Evolutionary conservation across 805 yeast species (phyloP).

Genomic region (Barnettozyma sucrosica): DNA sequence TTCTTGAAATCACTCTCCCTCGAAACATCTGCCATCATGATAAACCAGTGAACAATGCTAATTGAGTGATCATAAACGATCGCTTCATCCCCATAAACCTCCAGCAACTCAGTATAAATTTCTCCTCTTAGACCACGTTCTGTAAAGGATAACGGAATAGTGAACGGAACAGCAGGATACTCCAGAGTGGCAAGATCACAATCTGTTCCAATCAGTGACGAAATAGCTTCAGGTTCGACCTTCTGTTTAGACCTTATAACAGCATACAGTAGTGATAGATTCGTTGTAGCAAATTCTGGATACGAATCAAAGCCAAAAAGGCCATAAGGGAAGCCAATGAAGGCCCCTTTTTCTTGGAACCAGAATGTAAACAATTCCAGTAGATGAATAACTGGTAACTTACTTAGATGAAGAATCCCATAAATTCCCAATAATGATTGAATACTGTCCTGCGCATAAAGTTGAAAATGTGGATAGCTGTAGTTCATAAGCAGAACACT

Average conservation of each 20-base stretch:
- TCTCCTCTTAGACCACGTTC: slow-evolving; percentile 33
- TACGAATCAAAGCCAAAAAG: slow-evolving; percentile 9
- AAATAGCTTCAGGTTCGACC: neutral
- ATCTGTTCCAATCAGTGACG: neutral
- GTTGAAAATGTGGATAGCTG: slow-evolving; percentile 16
- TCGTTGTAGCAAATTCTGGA: slow-evolving; percentile 14
- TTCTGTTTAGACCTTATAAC: slow-evolving; percentile 26
- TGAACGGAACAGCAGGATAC: slow-evolving; percentile 31
- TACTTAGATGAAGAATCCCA: neutral
- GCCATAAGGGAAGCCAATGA: slow-evolving; percentile 10
- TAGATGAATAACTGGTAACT: slow-evolving; percentile 3
- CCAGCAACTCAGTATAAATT: slow-evolving; percentile 22
- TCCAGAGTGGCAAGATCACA: slow-evolving; percentile 20
- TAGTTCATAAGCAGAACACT: slow-evolving; percentile 4
- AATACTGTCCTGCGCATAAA: slow-evolving; percentile 14
- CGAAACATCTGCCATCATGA: slow-evolving; percentile 37
- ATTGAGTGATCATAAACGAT: slow-evolving; percentile 21
- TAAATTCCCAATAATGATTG: neutral
- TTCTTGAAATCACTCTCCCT: slow-evolving; percentile 22
- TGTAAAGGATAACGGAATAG: slow-evolving; percentile 40
- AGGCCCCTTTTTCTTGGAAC: slow-evolving; percentile 3
- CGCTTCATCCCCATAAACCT: slow-evolving; percentile 14
- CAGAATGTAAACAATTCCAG: slow-evolving; percentile 17
- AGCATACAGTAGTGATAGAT: slow-evolving; percentile 36
- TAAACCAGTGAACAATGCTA: slow-evolving; percentile 32